phyloP scores from a whole-genome alignment of 257 asterid genomes.

The Vinca minor region DNA sequence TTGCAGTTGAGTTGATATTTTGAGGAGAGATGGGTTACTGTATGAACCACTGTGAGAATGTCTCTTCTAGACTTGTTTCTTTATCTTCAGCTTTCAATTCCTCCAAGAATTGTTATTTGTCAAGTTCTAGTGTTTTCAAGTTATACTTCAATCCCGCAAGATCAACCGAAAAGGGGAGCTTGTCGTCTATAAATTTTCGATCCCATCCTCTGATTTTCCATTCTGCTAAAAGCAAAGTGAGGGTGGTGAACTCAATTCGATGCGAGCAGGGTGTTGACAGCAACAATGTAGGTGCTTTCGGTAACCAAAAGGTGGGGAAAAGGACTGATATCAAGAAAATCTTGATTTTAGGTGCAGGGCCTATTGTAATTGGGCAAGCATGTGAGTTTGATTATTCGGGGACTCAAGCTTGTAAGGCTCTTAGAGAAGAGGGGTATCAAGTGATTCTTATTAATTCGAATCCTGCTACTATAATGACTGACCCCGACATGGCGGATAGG shows the following conservation, averaged over 20 bases:
- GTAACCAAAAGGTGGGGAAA: conserved; percentile 36
- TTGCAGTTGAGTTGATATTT: conserved; percentile 10
- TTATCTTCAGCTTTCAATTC: conserved; percentile 16
- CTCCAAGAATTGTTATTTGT: conserved; percentile 8
- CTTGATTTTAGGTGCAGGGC: conserved; percentile 93
- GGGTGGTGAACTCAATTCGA: conserved; percentile 18
- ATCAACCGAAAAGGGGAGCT: conserved; percentile 9
- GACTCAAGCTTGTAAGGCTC: conserved; percentile 97
- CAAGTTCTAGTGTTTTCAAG: conserved; percentile 31
- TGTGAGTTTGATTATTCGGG: conserved; percentile 98
- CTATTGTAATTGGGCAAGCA: conserved; percentile 95
- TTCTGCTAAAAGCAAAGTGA: conserved; percentile 25
- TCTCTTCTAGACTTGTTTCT: conserved; percentile 24
- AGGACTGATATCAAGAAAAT: conserved; percentile 85
- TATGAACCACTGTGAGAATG: conserved; percentile 24
- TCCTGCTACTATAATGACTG: conserved; percentile 98
- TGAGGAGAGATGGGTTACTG: conserved; percentile 25
- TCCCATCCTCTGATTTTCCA: conserved; percentile 32
- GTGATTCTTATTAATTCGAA: conserved; percentile 85
- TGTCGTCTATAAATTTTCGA: conserved; percentile 17
- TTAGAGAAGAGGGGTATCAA: conserved; percentile 92
- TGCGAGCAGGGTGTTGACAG: conserved; percentile 18
- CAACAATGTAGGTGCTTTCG: conserved; percentile 24
- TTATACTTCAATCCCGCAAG: conserved; percentile 21
- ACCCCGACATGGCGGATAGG: conserved; percentile 82